Percentiles rank a stretch among this genome's conserved stretches.
phyloP scores from a whole-genome alignment of 345 rosid species.

The Lenwebbia sp. region DNA sequence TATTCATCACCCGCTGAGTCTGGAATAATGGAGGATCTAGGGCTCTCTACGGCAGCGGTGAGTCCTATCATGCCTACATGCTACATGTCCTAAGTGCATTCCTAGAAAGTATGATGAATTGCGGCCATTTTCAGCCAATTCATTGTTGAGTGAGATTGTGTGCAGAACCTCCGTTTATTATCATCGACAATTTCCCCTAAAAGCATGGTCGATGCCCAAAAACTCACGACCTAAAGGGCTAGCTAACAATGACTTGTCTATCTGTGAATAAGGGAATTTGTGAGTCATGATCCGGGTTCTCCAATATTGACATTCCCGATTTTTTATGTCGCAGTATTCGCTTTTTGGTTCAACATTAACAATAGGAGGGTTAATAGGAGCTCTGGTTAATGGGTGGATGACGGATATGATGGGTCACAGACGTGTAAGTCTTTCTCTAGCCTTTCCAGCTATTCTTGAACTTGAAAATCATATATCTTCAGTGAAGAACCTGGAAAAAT shows the following conservation, averaged over 20 bases:
- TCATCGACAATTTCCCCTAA: background rate
- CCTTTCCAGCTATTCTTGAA: background rate
- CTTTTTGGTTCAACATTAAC: slow-evolving; percentile 23
- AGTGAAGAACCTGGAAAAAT: background rate
- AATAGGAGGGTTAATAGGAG: slow-evolving; percentile 21
- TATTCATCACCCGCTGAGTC: slow-evolving; percentile 58
- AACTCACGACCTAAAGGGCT: background rate
- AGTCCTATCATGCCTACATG: background rate
- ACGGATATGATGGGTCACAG: slow-evolving; percentile 21
- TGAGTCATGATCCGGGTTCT: background rate
- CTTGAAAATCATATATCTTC: background rate
- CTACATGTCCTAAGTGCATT: background rate
- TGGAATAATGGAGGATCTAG: slow-evolving; percentile 48
- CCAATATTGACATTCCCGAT: background rate
- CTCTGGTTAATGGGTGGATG: slow-evolving; percentile 19
- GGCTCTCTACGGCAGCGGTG: slow-evolving; percentile 50
- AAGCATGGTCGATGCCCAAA: background rate
- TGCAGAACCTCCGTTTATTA: background rate
- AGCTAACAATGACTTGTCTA: background rate
- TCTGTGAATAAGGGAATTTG: background rate
- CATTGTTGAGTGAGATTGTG: background rate
- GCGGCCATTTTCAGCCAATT: background rate
- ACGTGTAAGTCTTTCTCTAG: slow-evolving; percentile 10
- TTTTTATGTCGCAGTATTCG: slow-evolving; percentile 18
- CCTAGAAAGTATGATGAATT: background rate